A percentile compares a stretch with the other conserved stretches of the same genome.
Evolutionary conservation across 2,329 filamentous ascomycete species (phyloP).

Genomic region (Macrophomina pseudophaseolina): DNA sequence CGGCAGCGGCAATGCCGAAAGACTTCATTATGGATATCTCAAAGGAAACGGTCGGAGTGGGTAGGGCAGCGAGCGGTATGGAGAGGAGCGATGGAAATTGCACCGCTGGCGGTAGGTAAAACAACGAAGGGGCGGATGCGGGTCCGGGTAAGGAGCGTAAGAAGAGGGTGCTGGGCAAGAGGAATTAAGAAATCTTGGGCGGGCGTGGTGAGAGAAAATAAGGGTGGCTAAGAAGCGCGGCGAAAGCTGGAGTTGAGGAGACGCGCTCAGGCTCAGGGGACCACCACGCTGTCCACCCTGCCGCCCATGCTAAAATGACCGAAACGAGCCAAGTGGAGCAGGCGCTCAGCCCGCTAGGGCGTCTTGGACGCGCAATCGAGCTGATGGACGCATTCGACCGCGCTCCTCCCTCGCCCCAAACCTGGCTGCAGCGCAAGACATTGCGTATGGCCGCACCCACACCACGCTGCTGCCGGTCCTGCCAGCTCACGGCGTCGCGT

Average conservation of each 20-base stretch:
- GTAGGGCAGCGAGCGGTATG: neutral
- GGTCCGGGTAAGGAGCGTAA: conserved; percentile 27
- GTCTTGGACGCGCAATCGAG: conserved; percentile 28
- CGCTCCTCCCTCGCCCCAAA: neutral
- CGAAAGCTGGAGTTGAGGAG: conserved; percentile 19
- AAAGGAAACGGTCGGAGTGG: neutral
- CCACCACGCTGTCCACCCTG: conserved; percentile 21
- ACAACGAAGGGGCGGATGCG: conserved; percentile 26
- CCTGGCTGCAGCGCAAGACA: neutral
- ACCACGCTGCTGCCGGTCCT: neutral
- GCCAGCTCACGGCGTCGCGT: conserved; percentile 1
- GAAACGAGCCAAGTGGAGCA: conserved; percentile 28
- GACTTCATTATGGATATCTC: conserved; percentile 58
- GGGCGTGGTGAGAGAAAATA: conserved; percentile 23
- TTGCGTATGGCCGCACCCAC: neutral
- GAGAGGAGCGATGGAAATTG: conserved; percentile 24
- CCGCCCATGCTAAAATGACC: conserved; percentile 25
- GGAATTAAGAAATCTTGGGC: conserved; percentile 25
- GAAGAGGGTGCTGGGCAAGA: conserved; percentile 23
- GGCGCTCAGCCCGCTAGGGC: conserved; percentile 18
- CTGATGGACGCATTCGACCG: conserved; percentile 13
- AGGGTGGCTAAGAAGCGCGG: conserved; percentile 20
- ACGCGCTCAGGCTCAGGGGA: conserved; percentile 26
- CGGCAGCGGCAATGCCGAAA: conserved; percentile 55
- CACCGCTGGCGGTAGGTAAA: neutral